Evolutionary conservation across 148 eudicot species (phyloP).

Genomic region (Polygonum maritimum): DNA sequence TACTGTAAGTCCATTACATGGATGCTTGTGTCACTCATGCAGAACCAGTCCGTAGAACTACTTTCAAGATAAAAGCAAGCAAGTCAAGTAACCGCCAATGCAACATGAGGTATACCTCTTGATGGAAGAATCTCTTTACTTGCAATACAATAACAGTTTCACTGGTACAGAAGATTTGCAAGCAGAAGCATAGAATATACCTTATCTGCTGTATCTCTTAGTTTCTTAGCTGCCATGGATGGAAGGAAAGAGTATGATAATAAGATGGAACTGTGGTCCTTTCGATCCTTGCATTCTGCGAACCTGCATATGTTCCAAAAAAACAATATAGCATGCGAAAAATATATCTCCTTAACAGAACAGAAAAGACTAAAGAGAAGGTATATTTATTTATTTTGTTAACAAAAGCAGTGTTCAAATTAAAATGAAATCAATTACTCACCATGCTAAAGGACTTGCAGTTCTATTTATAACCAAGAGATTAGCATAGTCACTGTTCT

Average conservation of each 20-base stretch:
- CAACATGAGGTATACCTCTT: background rate
- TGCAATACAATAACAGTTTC: constrained; percentile 1
- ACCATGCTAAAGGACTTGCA: constrained; percentile 91
- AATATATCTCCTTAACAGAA: background rate
- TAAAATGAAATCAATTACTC: constrained; percentile 15
- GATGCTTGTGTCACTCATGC: background rate
- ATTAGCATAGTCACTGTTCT: constrained; percentile 45
- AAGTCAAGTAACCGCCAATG: background rate
- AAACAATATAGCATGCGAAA: background rate
- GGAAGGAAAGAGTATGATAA: constrained; percentile 87
- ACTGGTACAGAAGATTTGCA: background rate
- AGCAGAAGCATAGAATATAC: constrained; percentile 23
- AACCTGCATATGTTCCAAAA: constrained; percentile 50
- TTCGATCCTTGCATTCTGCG: constrained; percentile 91
- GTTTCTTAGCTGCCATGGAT: constrained; percentile 86
- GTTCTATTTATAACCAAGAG: constrained; percentile 81
- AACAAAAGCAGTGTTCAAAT: background rate
- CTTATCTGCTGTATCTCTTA: constrained; percentile 73
- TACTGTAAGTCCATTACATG: background rate
- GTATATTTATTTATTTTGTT: no score
- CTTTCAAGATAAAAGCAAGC: background rate
- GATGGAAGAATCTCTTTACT: background rate
- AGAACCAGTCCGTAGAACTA: background rate
- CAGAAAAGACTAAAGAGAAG: background rate
- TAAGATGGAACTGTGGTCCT: constrained; percentile 53